These are phyloP conservation scores for Russula brevipes DNA, from an alignment of 768 basidiomycete genomes.

Conservation along the genomic window DNA sequence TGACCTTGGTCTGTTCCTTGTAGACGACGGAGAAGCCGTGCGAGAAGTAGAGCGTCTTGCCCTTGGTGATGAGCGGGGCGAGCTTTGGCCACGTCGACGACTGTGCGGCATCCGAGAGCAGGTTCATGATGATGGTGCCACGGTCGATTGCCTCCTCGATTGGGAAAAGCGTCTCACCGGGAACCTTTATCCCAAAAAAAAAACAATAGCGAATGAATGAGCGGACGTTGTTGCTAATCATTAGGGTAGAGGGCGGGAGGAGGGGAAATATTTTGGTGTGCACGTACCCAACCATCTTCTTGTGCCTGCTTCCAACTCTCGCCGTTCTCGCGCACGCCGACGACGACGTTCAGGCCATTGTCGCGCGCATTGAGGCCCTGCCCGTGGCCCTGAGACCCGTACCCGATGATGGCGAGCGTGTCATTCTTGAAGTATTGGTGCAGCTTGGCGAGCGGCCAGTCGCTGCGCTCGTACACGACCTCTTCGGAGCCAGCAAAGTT, in stretches of 20 bases:
- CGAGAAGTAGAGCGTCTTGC: slow-evolving; percentile 99
- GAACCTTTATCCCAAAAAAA: slow-evolving; percentile 49
- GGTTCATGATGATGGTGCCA: slow-evolving; percentile 99
- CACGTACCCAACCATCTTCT: slow-evolving; percentile 91
- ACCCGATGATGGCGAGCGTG: slow-evolving; percentile 97
- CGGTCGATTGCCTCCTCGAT: slow-evolving; percentile 95
- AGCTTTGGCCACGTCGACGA: slow-evolving; percentile 88
- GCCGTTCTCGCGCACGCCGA: slow-evolving; percentile 95
- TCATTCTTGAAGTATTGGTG: slow-evolving; percentile 99
- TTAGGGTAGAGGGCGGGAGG: too few relatives aligned
- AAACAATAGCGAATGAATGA: background rate
- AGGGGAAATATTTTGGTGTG: background rate
- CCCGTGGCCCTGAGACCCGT: slow-evolving; percentile 98
- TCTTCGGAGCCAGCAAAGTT: slow-evolving; percentile 95
- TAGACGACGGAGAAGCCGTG: slow-evolving; percentile 99
- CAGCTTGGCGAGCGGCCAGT: slow-evolving; percentile 97
- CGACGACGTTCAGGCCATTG: slow-evolving; percentile 96
- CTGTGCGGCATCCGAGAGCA: slow-evolving; percentile 99
- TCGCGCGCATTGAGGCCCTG: slow-evolving; percentile 99
- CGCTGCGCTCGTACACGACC: slow-evolving; percentile 88
- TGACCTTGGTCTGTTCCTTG: slow-evolving; percentile 93
- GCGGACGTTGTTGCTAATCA: too few relatives aligned
- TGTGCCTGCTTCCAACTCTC: slow-evolving; percentile 95
- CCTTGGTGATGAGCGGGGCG: slow-evolving; percentile 95
- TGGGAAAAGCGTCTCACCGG: slow-evolving; percentile 95